Evolutionary conservation across 805 yeast genomes (phyloP), one percentile per base, ranked within the genome.

Genomic region (Saccharomycopsis olivae): DNA sequence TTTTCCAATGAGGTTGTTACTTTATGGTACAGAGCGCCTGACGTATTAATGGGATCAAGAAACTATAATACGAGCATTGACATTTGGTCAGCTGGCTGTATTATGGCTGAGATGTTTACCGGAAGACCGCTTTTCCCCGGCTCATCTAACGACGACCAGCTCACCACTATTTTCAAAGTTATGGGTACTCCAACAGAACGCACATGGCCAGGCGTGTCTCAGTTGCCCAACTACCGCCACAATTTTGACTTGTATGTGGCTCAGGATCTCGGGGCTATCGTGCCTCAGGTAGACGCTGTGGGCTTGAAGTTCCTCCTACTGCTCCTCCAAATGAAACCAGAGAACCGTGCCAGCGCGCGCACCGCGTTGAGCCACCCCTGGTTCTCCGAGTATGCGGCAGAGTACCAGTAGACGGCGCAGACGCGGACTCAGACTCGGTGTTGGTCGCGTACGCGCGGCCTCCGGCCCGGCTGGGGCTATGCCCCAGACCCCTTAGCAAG

Each of bases 21-120:
- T 0, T 65, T 92, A 48, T 92, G 98, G 98, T 92, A 82, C 36
- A 33, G 45, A 17, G 41, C 45, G 4, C 45, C 45, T 15, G 45
- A 41, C 18, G 45, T 41, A 23, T 65, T 92, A 38, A 69, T 92
- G 54, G 98, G 98, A 2, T 86, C 95, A 2, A 75, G 96, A 51
- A 89, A 94, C 41, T 92, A 92, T 61, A 83, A 95, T 34, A 92
- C 98, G 0, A 88, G 96, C 6, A 94, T 92, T 46, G 98, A 92
- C 57, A 85, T 92, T 64, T 92, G 98, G 98, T 86, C 96, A 14
- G 94, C 95, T 13, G 98, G 98, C 13, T 92, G 98, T 62, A 92
- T 92, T 40, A 73, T 92, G 58, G 97, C 96, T 2, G 98, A 92
- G 56, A 89, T 92, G 97, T 81, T 92, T 55, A 84, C 95, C n/a